Evolutionary conservation across 768 basidiomycete genomes (phyloP).

Genomic region (Neoboletus subvelutipes): DNA sequence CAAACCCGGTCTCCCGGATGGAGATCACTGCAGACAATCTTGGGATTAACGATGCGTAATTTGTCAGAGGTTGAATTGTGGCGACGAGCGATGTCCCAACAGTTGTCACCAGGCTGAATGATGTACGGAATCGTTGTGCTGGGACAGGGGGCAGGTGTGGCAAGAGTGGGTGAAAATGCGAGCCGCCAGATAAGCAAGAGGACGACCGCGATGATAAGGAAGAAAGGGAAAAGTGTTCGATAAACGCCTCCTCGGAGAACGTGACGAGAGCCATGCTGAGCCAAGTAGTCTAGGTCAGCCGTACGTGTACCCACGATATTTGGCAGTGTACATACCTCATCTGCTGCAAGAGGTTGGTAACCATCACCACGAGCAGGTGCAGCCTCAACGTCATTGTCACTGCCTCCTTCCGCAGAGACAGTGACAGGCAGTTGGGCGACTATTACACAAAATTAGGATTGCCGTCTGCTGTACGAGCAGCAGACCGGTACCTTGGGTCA

Average conservation of each 20-base stretch:
- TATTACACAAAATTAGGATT: constrained; percentile 6
- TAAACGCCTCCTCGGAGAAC: constrained; percentile 46
- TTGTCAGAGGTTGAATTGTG: constrained; percentile 52
- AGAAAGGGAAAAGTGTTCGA: constrained; percentile 67
- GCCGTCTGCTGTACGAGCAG: not conserved
- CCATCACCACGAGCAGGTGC: constrained; percentile 54
- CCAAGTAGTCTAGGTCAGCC: constrained; percentile 19
- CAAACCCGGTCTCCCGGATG: constrained; percentile 62
- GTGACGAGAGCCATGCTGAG: constrained; percentile 34
- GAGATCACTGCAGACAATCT: constrained; percentile 55
- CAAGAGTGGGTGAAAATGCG: constrained; percentile 38
- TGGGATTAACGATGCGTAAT: constrained; percentile 51
- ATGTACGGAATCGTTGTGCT: constrained; percentile 44
- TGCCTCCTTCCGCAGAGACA: constrained; percentile 27
- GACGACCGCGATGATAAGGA: constrained; percentile 63
- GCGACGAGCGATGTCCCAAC: constrained; percentile 58
- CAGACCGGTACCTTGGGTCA: constrained; percentile 38
- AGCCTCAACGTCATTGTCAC: constrained; percentile 53
- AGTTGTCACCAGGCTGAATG: constrained; percentile 59
- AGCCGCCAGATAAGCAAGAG: constrained; percentile 67
- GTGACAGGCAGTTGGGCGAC: constrained; percentile 33
- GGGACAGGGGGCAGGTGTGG: constrained; percentile 28
- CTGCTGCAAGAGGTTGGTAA: constrained; percentile 52
- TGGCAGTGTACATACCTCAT: constrained; percentile 40
- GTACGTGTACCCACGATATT: not conserved